These are phyloP conservation scores for Boletus barrowsii DNA, from an alignment of 768 basidiomycete species.

Conservation along the genomic window DNA sequence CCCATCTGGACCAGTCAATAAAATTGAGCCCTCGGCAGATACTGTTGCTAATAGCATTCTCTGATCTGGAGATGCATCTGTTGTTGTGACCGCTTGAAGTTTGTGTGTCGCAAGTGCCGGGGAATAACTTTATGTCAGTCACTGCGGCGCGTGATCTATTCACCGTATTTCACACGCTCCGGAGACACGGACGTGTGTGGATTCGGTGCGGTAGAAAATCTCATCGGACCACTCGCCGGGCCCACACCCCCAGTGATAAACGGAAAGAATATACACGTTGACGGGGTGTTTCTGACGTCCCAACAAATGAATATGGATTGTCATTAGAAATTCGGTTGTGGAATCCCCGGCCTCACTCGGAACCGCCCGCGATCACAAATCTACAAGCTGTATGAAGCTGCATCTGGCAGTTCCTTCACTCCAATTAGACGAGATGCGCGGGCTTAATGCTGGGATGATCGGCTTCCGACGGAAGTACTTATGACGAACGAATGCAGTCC, in stretches of 20 bases:
- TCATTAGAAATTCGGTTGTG: conserved; percentile 25
- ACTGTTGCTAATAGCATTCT: too few relatives aligned
- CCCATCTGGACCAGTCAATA: too few relatives aligned
- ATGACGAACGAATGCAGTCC: conserved; percentile 29
- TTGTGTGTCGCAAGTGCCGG: too few relatives aligned
- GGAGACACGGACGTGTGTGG: conserved; percentile 8
- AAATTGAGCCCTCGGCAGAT: too few relatives aligned
- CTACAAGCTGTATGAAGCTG: conserved; percentile 3
- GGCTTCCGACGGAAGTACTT: conserved; percentile 22
- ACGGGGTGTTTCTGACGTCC: conserved; percentile 17
- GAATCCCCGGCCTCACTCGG: conserved; percentile 21
- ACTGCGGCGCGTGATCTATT: conserved; percentile 22
- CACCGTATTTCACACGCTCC: conserved; percentile 25
- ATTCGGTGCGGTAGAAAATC: conserved; percentile 19
- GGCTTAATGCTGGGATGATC: conserved; percentile 22
- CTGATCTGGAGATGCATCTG: too few relatives aligned
- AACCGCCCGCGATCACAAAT: conserved; percentile 19
- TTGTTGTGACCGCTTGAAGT: too few relatives aligned
- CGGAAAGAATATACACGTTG: conserved; percentile 33
- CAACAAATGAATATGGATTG: conserved; percentile 28
- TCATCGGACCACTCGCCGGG: conserved; percentile 18
- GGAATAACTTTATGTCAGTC: too few relatives aligned
- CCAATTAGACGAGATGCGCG: conserved; percentile 14
- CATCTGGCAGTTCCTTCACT: conserved; percentile 8
- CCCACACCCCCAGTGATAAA: conserved; percentile 20